phyloP scores from a whole-genome alignment of 1,284 basidiomycete species.

The Naganishia sp. region DNA sequence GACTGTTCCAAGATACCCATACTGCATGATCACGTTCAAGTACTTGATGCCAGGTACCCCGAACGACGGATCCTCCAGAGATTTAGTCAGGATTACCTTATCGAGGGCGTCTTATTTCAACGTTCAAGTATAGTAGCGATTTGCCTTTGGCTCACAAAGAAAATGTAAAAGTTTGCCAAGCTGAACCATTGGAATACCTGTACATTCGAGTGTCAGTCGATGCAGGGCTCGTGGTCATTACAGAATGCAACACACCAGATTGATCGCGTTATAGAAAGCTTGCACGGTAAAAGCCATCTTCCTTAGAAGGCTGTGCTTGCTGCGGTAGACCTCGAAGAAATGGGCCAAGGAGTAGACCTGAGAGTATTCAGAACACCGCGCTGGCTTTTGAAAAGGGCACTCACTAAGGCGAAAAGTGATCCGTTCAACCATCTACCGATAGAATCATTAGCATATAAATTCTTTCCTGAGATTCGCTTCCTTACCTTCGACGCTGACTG shows the following conservation, averaged over 20 bases:
- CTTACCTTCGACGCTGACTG: constrained; percentile 64
- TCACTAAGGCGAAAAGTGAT: constrained; percentile 85
- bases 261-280: constrained; percentile 83
- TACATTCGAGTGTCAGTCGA: neutral
- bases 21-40: constrained; percentile 78
- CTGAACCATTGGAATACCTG: constrained; percentile 85
- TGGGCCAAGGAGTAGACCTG: constrained; percentile 59
- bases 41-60: constrained; percentile 68
- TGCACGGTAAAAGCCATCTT: constrained; percentile 77
- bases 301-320: constrained; percentile 77
- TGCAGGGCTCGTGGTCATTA: neutral
- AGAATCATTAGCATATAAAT: neutral
- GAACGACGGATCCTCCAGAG: constrained; percentile 76
- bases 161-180: constrained; percentile 91
- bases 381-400: neutral
- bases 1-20: constrained; percentile 78
- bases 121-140: neutral
- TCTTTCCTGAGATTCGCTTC: constrained; percentile 44
- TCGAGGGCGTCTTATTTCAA: neutral
- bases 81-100: constrained; percentile 81
- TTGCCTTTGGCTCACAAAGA: constrained; percentile 66
- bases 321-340: constrained; percentile 76
- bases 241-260: constrained; percentile 56
- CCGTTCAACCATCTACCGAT: constrained; percentile 60
- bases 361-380: neutral